Base-by-base conservation (phyloP, 2,329 filamentous ascomycete species). In the Colletotrichum trifolii region DNA sequence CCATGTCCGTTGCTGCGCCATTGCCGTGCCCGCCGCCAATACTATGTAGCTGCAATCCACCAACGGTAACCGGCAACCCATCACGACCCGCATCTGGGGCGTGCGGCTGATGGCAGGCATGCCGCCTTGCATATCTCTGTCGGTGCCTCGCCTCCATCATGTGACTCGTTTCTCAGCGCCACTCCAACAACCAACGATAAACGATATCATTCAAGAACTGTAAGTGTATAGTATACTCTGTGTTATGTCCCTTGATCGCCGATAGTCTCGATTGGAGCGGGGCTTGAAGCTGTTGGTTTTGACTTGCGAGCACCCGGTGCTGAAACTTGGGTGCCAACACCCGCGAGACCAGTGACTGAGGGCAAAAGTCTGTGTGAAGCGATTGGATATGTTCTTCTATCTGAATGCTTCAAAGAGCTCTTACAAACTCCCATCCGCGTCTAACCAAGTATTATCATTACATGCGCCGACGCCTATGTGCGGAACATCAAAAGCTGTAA, bases 51-150 rank as follows among this genome's bases (percentile, higher is more conserved):
- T 17, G 43, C 15, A 46, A 11, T 17, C 15, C 43, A 46, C n/a
- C 13, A 15, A 46, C 43, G 43, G n/a, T 11, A 17, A n/a, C 43
- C 43, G 43, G 17, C 46, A 48, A 48, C 46, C 25, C 25, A 48
- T 48, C 17, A 12, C 13, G 46, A 11, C 39, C 46, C 43, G 54
- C 45, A 46, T 38, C 33, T 36, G 46, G 35, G 11, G 10, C 17
- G 43, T 58, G 15, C 46, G 55, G 46, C 45, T 58, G 55, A 36
- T 50, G 55, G 46, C 46, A 35, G 49, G 55, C 55, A 58, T 38
- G n/a, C 36, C 42, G 55, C 46, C 46, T 25, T 45, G 46, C 55
- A 58, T 58, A 5, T 25, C 25, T 25, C 25, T 25, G 25, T 25
- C 25, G 25, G 25, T 25, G 7, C 55, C 25, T 58, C 55, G 15